Evolutionary conservation across 306 rosid species (phyloP), one percentile per base, ranked within the genome.

Genomic region (Lupinus albus): DNA sequence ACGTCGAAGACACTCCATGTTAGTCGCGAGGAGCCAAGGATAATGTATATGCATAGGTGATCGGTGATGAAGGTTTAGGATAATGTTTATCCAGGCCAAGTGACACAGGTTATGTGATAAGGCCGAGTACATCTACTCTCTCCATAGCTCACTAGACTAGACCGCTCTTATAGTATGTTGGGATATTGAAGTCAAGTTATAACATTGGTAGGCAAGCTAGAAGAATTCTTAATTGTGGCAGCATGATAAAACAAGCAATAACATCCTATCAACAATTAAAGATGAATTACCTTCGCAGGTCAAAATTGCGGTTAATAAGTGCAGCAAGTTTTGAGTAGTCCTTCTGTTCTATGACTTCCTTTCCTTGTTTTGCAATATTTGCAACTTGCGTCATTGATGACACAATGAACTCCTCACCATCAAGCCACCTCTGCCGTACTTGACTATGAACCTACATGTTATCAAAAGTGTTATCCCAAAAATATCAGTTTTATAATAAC

Each of bases 381-480:
- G 98, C 97, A 42, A 93, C 86, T 76, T 89, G 88, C 64, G 18
- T 70, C 83, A 93, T 88, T 7, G 98, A 78, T 59, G 94, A 88
- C 75, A 84, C 83, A 30, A 93, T 83, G 72, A 93, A 72, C 81
- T 86, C 80, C 2, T 93, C 98, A 0, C 98, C 95, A 59, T 77
- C 70, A 9, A 88, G 96, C 98, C 98, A 93, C 76, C 96, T 84
- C 73, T 88, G 86, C 8, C 94, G 77, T 38, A 89, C 97, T 15
- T 90, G 81, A 55, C 90, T 84, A 67, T 89, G 98, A 56, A 93
- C 94, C 98, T 93, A 80, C 79, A 73, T 54, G 60, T 20, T 18
- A 14, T 45, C 3, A 49, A 5, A 58, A 75, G 16, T 14, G 18
- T 15, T 53, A 41, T 53, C 21, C 15, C 15, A 39, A 21, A 21